Percentiles rank a stretch among this genome's conserved stretches.
phyloP scores from a whole-genome alignment of 305 asterid species.

The Coffea humblotiana region DNA sequence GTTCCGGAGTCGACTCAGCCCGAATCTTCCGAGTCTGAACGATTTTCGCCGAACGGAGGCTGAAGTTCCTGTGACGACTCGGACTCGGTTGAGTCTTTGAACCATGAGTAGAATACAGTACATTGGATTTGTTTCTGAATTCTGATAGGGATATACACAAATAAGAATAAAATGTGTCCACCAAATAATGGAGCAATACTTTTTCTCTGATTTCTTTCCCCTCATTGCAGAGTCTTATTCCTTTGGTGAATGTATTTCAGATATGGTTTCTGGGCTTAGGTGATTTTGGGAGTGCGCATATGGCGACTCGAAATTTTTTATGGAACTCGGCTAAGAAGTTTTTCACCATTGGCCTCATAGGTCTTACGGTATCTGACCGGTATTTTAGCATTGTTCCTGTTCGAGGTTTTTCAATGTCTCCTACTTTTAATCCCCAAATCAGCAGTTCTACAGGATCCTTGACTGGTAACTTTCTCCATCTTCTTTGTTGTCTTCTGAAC shows the following conservation, averaged over 20 bases:
- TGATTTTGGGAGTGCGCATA: constrained; percentile 25
- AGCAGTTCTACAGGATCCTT: constrained; percentile 30
- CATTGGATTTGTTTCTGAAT: no score
- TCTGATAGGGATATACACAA: no score
- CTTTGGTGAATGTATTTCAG: background rate
- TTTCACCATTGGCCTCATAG: constrained; percentile 57
- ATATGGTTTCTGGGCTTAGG: constrained; percentile 14
- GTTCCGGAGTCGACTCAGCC: no score
- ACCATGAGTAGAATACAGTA: no score
- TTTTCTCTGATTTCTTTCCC: background rate
- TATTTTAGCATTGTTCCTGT: constrained; percentile 59
- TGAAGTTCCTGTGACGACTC: no score
- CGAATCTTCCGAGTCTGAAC: no score
- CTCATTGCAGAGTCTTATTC: background rate
- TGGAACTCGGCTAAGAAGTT: constrained; percentile 50
- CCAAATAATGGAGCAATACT: background rate
- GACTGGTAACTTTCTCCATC: constrained; percentile 37
- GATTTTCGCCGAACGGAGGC: no score
- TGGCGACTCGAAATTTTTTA: constrained; percentile 41
- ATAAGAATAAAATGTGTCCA: no score
- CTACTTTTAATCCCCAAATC: constrained; percentile 62
- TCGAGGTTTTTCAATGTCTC: constrained; percentile 83
- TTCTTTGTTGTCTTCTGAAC: background rate
- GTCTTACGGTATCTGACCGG: constrained; percentile 69
- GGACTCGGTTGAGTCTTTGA: no score